Conservation (phyloP, 495 filamentous ascomycete species). For the Tetracladium marchalianum region DNA sequence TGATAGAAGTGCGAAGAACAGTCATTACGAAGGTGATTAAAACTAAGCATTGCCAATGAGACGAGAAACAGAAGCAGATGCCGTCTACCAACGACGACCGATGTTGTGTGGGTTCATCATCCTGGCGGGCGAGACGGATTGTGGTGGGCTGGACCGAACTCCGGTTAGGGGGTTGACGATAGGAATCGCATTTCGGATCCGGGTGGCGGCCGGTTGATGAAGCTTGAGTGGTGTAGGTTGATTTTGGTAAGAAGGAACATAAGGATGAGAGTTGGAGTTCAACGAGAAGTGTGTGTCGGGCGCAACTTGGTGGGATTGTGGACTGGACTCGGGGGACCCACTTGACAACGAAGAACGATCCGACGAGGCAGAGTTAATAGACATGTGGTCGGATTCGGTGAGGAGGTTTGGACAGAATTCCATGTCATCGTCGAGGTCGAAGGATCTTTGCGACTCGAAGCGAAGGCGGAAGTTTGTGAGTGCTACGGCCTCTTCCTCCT, state of each 20-base stretch:
- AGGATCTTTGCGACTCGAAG: slow-evolving; percentile 88
- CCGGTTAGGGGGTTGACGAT: slow-evolving; percentile 96
- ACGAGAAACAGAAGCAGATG: slow-evolving; percentile 11
- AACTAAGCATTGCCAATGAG: slow-evolving; percentile 9
- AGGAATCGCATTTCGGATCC: slow-evolving; percentile 90
- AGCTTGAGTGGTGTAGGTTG: slow-evolving; percentile 54
- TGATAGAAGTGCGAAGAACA: slow-evolving; percentile 16
- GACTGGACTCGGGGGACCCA: slow-evolving; percentile 88
- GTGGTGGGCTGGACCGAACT: slow-evolving; percentile 83
- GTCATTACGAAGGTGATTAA: slow-evolving; percentile 14
- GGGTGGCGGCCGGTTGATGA: slow-evolving; percentile 78
- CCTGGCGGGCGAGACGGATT: slow-evolving; percentile 76
- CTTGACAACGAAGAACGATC: slow-evolving; percentile 92
- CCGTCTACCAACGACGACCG: slow-evolving; percentile 38
- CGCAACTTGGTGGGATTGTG: slow-evolving; percentile 62
- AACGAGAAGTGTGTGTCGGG: slow-evolving; percentile 59
- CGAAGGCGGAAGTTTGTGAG: slow-evolving; percentile 68
- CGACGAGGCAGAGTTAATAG: slow-evolving; percentile 72
- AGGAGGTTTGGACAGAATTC: slow-evolving; percentile 91
- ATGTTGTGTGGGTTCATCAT: slow-evolving; percentile 51
- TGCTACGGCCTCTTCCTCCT: slow-evolving; percentile 73
- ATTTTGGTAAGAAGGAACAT: slow-evolving; percentile 49
- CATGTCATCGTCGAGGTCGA: slow-evolving; percentile 94
- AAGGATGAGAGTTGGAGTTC: slow-evolving; percentile 64
- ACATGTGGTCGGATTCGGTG: slow-evolving; percentile 70